Evolutionary conservation across 768 basidiomycete genomes (phyloP).

Genomic region (Lactifluus echinatus): DNA sequence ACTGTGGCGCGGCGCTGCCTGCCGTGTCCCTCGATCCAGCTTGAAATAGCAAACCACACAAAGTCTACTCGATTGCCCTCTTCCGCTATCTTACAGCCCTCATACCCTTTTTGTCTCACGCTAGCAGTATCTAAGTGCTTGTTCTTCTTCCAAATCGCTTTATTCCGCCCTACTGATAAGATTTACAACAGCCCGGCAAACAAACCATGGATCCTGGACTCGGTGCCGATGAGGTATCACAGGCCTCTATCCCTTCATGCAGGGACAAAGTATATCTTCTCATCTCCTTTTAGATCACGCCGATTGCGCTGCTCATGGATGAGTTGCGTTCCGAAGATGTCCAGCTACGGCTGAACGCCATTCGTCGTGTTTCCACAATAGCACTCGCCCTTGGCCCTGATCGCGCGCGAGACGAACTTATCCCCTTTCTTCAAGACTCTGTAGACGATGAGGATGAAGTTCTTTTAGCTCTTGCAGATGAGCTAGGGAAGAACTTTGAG

Average conservation of each 20-base stretch:
- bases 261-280: neutral
- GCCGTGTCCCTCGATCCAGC: neutral
- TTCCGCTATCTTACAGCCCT: neutral
- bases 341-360: slow-evolving; percentile 89
- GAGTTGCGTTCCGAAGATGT: slow-evolving; percentile 98
- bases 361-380: slow-evolving; percentile 96
- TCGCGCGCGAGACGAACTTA: slow-evolving; percentile 89
- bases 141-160: neutral
- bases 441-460: slow-evolving; percentile 99
- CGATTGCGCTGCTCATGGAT: slow-evolving; percentile 96
- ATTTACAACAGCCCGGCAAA: neutral
- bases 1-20: slow-evolving; percentile 9
- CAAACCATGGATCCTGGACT: slow-evolving; percentile 35
- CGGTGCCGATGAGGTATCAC: slow-evolving; percentile 58
- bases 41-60: slow-evolving; percentile 2
- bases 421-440: slow-evolving; percentile 97
- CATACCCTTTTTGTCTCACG: slow-evolving; percentile 9
- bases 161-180: neutral
- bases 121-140: neutral
- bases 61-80: neutral
- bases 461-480: slow-evolving; percentile 89
- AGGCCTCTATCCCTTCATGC: slow-evolving; percentile 4
- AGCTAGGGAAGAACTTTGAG: slow-evolving; percentile 84
- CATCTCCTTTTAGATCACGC: slow-evolving; percentile 53
- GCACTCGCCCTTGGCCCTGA: slow-evolving; percentile 92